Conservation (phyloP, 1,284 basidiomycete genomes). For the Takashimella koratensis region DNA sequence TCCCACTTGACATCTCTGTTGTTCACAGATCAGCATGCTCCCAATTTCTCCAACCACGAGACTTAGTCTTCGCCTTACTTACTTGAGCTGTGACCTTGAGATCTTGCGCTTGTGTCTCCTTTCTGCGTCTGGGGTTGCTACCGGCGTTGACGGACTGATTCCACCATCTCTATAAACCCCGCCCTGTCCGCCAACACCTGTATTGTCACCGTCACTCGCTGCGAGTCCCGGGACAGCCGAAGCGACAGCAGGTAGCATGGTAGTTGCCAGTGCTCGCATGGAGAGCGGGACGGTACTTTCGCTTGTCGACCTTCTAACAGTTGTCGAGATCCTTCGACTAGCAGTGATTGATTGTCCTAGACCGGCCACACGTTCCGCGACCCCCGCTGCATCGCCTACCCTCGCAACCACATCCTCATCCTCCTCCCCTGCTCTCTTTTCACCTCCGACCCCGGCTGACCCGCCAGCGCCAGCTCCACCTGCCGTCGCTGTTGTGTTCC, state of each 20-base stretch:
- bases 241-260: background rate
- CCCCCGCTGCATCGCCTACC: background rate
- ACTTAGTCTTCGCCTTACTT: no score
- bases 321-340: background rate
- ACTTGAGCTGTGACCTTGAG: constrained; percentile 38
- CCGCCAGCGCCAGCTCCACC: background rate
- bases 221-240: no score
- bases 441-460: background rate
- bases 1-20: constrained; percentile 41
- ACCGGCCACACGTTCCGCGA: background rate
- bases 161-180: background rate
- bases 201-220: background rate
- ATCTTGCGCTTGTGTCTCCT: constrained; percentile 35
- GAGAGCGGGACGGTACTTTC: constrained; percentile 6
- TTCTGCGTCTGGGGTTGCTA: background rate
- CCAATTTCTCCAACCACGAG: background rate
- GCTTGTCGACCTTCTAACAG: constrained; percentile 16
- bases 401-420: background rate
- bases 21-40: background rate
- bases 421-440: background rate
- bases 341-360: background rate
- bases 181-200: background rate
- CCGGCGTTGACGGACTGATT: background rate
- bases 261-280: background rate
- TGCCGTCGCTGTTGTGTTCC: constrained; percentile 4